These are phyloP conservation scores for Alliaria petiolata DNA, from an alignment of 345 rosid species.

Conservation along the genomic window DNA sequence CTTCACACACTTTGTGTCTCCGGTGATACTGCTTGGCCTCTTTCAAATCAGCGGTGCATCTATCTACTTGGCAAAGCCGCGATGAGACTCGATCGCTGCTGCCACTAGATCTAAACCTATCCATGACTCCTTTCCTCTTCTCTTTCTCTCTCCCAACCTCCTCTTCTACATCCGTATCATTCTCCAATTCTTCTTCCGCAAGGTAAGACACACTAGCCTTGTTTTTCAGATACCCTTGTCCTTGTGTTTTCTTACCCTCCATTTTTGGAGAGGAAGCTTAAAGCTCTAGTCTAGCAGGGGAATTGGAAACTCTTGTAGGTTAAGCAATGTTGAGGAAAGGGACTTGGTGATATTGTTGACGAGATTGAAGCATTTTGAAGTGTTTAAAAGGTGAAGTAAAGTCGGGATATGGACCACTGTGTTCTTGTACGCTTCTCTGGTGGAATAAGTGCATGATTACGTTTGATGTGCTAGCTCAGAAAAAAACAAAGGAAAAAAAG, in stretches of 20 bases:
- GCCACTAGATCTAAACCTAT: slow-evolving; percentile 22
- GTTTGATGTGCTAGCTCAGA: slow-evolving; percentile 16
- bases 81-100: slow-evolving; percentile 29
- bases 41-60: slow-evolving; percentile 51
- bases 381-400: slow-evolving; percentile 30
- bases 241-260: slow-evolving; percentile 38
- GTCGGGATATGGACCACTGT: slow-evolving; percentile 32
- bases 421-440: slow-evolving; percentile 28
- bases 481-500: background rate
- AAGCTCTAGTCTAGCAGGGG: background rate
- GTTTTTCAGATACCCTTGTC: slow-evolving; percentile 30
- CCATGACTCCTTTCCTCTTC: slow-evolving; percentile 25
- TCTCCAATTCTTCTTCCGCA: slow-evolving; percentile 40
- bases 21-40: slow-evolving; percentile 57
- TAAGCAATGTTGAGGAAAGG: too few species aligned
- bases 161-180: slow-evolving; percentile 46
- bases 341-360: too few species aligned
- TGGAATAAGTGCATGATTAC: slow-evolving; percentile 30
- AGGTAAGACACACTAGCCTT: slow-evolving; percentile 32
- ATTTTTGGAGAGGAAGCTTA: slow-evolving; percentile 2
- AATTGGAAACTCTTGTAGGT: background rate
- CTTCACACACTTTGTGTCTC: slow-evolving; percentile 75
- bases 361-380: slow-evolving; percentile 16
- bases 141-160: slow-evolving; percentile 35
- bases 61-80: slow-evolving; percentile 63